phyloP scores from a whole-genome alignment of 441 rosid genomes.

The Croton setiger region DNA sequence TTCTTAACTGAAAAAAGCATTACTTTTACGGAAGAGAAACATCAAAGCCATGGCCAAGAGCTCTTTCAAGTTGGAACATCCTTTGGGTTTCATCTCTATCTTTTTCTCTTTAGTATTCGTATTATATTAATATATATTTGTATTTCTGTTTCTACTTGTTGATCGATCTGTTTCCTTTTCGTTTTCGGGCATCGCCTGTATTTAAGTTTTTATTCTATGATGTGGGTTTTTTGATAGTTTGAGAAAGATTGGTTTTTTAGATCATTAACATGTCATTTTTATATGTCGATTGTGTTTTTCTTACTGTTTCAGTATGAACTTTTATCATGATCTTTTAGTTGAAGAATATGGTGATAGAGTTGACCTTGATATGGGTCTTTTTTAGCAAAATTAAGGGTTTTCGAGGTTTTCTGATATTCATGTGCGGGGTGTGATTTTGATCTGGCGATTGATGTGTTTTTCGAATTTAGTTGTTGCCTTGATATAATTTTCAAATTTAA shows the following conservation, averaged over 20 bases:
- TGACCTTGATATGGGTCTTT: not conserved
- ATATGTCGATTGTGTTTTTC: not conserved
- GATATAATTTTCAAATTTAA: no score
- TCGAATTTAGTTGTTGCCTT: no score
- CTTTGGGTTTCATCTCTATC: conserved; percentile 34
- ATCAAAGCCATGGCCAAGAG: conserved; percentile 44
- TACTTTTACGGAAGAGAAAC: not conserved
- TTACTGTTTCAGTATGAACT: not conserved
- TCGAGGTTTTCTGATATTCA: not conserved
- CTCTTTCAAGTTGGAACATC: conserved; percentile 66
- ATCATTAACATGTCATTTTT: not conserved
- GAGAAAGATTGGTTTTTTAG: not conserved
- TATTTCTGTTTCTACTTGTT: not conserved
- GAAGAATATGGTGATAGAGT: not conserved
- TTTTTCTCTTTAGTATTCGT: not conserved
- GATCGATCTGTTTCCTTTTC: not conserved
- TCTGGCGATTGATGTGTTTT: not conserved
- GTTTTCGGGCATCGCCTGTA: not conserved
- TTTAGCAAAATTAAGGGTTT: not conserved
- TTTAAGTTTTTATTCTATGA: conserved; percentile 1
- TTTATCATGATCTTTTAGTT: not conserved
- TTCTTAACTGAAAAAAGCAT: not conserved
- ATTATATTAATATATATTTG: not conserved
- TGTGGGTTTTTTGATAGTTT: not conserved
- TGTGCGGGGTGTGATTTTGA: not conserved